Conservation (phyloP, 1,139 yeast species). For the Chernovozyma sophiae-reginae region DNA sequence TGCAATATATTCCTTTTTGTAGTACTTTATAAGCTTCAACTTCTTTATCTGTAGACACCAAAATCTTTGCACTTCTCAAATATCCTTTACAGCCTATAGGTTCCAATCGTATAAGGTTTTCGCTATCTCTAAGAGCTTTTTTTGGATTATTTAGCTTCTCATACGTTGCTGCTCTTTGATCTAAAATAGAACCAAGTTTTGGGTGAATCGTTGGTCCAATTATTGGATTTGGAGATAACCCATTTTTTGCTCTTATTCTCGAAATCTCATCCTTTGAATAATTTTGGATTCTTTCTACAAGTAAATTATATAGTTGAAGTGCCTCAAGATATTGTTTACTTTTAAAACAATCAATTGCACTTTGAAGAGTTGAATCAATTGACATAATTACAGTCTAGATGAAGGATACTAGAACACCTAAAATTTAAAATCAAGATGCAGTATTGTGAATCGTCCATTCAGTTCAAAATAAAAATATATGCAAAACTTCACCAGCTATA, state of each 20-base stretch:
- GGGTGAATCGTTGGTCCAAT: constrained; percentile 27
- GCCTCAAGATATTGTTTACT: constrained; percentile 4
- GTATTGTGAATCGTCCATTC: no score
- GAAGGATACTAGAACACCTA: no score
- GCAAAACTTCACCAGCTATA: no score
- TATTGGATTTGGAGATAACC: constrained; percentile 16
- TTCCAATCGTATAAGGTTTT: constrained; percentile 38
- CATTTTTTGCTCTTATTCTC: constrained; percentile 1
- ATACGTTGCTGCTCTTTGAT: constrained; percentile 56
- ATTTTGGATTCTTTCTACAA: constrained; percentile 2
- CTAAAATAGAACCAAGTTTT: constrained; percentile 28
- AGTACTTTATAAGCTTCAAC: constrained; percentile 41
- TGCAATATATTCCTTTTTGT: constrained; percentile 37
- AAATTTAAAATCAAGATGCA: no score
- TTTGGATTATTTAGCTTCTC: constrained; percentile 43
- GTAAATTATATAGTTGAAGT: constrained; percentile 2
- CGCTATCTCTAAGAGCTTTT: constrained; percentile 45
- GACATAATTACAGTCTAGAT: not conserved
- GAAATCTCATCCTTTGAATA: not conserved
- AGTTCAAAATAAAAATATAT: no score
- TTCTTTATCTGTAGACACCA: constrained; percentile 24
- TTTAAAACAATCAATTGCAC: constrained; percentile 4
- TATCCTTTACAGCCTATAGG: constrained; percentile 61
- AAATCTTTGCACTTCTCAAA: constrained; percentile 48
- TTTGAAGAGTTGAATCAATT: not conserved